Evolutionary conservation across 2,329 filamentous ascomycete species (phyloP), one percentile per base, ranked within the genome.

Genomic region (Epichloe typhina): DNA sequence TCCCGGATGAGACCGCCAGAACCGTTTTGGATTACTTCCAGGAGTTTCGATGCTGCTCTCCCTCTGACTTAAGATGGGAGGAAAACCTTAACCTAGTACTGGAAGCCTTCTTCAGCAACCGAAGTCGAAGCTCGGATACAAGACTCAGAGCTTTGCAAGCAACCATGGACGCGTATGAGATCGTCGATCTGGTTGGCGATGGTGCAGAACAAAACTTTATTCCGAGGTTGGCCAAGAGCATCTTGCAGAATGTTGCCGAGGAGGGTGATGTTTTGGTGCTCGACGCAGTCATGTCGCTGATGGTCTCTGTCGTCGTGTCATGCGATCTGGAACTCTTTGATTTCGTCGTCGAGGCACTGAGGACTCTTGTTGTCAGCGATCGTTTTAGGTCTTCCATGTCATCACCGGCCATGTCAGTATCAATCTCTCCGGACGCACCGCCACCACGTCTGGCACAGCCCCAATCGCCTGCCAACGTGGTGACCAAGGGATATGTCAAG

Each of bases 11-110:
- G 4, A 77, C 80, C 8, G 82, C 77, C 2, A 75, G 75, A 45
- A 69, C 83, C 11, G 75, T 88, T 23, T 73, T 88, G 42, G 75
- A 80, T 43, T 80, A 86, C 61, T 85, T 83, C 55, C 75, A 76
- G 50, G 79, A 86, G 49, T 83, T 84, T 55, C 74, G 83, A 44
- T 82, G 80, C 58, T 85, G 86, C 58, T 84, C 83, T 43, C 85
- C 85, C 2, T 86, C 84, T 0, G 83, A 87, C 57, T 65, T 74
- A 45, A 71, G 78, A 37, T 89, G 84, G 85, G 74, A 84, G 54
- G 67, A 74, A 2, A 84, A 86, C 49, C 70, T 84, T 50, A 68
- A 69, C 15, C 66, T 79, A 26, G 73, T 88, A 1, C 63, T 87
- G 15, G 70, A 76, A 19, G 74, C 75, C 1, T 83, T 88, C 59